A percentile compares a stretch with the other conserved stretches of the same genome.
Evolutionary conservation across 805 yeast species (phyloP).

Genomic region (Suhomyces xylopsoci): DNA sequence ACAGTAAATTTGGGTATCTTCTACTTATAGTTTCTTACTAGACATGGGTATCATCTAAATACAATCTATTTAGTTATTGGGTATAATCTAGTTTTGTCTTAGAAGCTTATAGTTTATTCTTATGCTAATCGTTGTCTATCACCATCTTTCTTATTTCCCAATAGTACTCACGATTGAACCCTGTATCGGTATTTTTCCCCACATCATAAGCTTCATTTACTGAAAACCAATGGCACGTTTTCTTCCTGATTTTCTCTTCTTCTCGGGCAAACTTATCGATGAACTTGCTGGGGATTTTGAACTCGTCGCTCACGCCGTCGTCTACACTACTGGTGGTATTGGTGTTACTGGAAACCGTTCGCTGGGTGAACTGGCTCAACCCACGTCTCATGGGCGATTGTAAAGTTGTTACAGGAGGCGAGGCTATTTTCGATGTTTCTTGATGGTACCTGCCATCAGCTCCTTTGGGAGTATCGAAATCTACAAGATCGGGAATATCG

Average conservation of each 20-base stretch:
- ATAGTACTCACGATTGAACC: conserved; percentile 26
- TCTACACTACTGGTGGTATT: conserved; percentile 12
- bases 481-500: conserved; percentile 46
- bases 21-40: too few relatives aligned
- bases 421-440: background rate
- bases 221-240: conserved; percentile 38
- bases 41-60: too few relatives aligned
- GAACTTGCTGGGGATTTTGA: conserved; percentile 23
- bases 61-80: too few relatives aligned
- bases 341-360: conserved; percentile 32
- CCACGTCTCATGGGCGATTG: conserved; percentile 22
- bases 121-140: conserved; percentile 24
- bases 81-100: too few relatives aligned
- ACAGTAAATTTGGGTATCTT: too few relatives aligned
- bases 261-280: conserved; percentile 33
- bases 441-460: conserved; percentile 1
- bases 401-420: background rate
- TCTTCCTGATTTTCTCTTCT: conserved; percentile 32
- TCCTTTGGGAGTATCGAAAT: conserved; percentile 7
- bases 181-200: conserved; percentile 5
- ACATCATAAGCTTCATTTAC: conserved; percentile 24
- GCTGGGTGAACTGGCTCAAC: conserved; percentile 34
- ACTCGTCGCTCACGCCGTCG: conserved; percentile 22
- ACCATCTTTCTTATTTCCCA: conserved; percentile 47
- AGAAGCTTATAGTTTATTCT: too few relatives aligned